Evolutionary conservation across 2,329 filamentous ascomycete genomes (phyloP).

Genomic region (Xylaria multiplex): DNA sequence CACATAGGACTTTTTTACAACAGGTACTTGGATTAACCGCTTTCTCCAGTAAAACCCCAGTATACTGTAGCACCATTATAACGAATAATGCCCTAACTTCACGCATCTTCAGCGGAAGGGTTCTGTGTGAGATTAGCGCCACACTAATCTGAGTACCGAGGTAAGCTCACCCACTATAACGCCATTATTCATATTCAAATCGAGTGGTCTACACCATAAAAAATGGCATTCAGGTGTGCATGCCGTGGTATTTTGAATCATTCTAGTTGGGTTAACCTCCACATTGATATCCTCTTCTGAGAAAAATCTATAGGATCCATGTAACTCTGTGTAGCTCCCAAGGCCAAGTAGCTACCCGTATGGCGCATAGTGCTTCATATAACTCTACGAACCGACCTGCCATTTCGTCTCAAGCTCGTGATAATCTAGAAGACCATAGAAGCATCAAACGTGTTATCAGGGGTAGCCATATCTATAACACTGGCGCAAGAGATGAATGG

Average conservation of each 20-base stretch:
- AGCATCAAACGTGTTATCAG: background rate
- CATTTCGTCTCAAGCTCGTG: background rate
- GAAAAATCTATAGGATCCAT: background rate
- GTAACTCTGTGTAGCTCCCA: background rate
- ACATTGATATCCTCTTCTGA: background rate
- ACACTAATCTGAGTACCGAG: background rate
- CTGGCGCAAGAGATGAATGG: background rate
- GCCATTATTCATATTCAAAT: too few relatives aligned
- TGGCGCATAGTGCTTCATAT: background rate
- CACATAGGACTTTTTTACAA: too few relatives aligned
- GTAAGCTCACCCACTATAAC: too few relatives aligned
- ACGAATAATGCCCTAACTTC: too few relatives aligned
- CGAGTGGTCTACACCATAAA: too few relatives aligned
- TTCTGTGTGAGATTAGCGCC: background rate
- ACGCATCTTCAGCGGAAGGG: too few relatives aligned
- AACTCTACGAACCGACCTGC: background rate
- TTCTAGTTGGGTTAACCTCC: background rate
- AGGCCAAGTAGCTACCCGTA: too few relatives aligned
- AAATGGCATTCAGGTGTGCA: too few relatives aligned
- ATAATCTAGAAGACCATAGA: background rate
- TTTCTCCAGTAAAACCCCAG: too few relatives aligned
- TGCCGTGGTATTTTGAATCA: background rate
- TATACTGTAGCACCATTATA: too few relatives aligned
- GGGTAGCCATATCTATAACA: background rate
- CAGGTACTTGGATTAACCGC: too few relatives aligned